phyloP scores from a whole-genome alignment of 495 filamentous ascomycete species.

The Aspergillus sclerotiicarbonarius region DNA sequence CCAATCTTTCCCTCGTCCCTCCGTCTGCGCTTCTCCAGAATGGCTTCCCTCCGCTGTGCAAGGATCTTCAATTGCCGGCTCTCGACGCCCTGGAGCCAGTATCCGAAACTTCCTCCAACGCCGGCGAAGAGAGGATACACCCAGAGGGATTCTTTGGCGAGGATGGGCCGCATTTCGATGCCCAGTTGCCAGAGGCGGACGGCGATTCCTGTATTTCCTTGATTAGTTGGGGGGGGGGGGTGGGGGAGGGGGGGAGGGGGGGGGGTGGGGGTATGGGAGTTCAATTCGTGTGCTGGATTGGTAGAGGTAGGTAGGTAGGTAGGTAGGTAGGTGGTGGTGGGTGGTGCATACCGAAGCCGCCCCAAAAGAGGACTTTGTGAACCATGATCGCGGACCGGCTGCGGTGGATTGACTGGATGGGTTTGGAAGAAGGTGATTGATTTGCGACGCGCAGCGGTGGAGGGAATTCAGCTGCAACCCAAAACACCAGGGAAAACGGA shows the following conservation, averaged over 20 bases:
- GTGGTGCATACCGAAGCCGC: conserved; percentile 77
- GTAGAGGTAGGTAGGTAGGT: not conserved
- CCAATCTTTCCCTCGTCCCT: conserved; percentile 56
- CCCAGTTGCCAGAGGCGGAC: conserved; percentile 94
- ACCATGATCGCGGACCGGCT: conserved; percentile 42
- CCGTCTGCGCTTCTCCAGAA: conserved; percentile 86
- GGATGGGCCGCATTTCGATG: conserved; percentile 95
- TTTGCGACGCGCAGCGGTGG: not conserved
- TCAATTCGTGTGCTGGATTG: not conserved
- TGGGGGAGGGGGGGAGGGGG: not conserved
- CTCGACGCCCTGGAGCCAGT: conserved; percentile 90
- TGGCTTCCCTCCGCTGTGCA: conserved; percentile 65
- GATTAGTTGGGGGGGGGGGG: not conserved
- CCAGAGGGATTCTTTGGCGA: conserved; percentile 74
- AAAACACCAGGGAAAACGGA: not conserved
- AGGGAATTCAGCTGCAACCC: not conserved
- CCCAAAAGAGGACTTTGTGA: conserved; percentile 92
- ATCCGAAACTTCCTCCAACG: conserved; percentile 87
- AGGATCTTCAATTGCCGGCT: conserved; percentile 71
- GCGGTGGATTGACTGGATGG: conserved; percentile 7
- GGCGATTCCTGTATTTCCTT: conserved; percentile 63
- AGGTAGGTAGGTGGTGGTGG: conserved; percentile 2
- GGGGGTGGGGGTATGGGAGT: not conserved
- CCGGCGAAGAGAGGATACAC: conserved; percentile 88
- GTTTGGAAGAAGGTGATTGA: not conserved